These are phyloP conservation scores for Aaosphaeria arxii DNA, from an alignment of 2,329 filamentous ascomycete genomes.

Conservation along the genomic window DNA sequence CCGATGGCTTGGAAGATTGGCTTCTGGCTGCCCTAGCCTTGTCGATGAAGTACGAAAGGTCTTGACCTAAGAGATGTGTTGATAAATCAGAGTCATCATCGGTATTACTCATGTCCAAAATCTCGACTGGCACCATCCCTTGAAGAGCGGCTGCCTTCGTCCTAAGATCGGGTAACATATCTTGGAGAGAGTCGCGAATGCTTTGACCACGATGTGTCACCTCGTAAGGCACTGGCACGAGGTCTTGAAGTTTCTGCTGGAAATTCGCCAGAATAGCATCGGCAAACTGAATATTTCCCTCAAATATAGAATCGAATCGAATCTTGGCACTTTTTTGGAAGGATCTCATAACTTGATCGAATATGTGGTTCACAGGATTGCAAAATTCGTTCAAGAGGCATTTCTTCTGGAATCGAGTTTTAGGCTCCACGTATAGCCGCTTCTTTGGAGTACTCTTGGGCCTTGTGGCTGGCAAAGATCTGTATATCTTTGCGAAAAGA, in stretches of 20 bases:
- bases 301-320: neutral
- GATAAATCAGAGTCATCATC: neutral
- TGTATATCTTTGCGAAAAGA: conserved; percentile 12
- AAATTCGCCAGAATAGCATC: neutral
- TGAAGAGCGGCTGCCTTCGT: neutral
- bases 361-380: neutral
- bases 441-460: conserved; percentile 4
- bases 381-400: conserved; percentile 1
- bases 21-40: neutral
- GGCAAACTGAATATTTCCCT: neutral
- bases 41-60: neutral
- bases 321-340: neutral
- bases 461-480: conserved; percentile 4
- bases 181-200: neutral
- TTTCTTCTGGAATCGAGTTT: conserved; percentile 12
- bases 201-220: neutral
- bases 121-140: neutral
- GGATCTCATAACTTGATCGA: neutral
- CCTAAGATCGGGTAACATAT: neutral
- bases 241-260: neutral
- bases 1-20: no score
- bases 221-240: neutral
- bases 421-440: conserved; percentile 8
- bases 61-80: neutral
- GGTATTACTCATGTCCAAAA: no score